Percentiles rank a stretch among this genome's conserved stretches.
These are phyloP conservation scores for Lasiosphaeris hirsuta DNA, from an alignment of 495 filamentous ascomycete genomes.

Conservation along the genomic window DNA sequence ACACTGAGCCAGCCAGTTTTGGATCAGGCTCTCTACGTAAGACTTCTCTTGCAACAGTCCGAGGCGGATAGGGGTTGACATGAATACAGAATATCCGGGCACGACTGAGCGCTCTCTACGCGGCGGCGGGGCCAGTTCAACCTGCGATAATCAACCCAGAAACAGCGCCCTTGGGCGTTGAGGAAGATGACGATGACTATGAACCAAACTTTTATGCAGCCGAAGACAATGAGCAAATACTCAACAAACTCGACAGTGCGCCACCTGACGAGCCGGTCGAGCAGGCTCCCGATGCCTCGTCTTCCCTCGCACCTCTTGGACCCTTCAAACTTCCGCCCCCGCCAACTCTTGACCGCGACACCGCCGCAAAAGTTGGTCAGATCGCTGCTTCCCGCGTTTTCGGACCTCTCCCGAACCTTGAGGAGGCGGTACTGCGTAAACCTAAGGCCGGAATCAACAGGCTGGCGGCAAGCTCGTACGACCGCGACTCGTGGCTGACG, in stretches of 20 bases:
- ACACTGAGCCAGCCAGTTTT: slow-evolving; percentile 61
- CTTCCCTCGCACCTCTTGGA: slow-evolving; percentile 50
- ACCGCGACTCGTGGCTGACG: slow-evolving; percentile 88
- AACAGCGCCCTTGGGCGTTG: slow-evolving; percentile 49
- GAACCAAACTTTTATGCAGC: slow-evolving; percentile 75
- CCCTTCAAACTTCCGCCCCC: slow-evolving; percentile 79
- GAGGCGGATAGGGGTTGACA: slow-evolving; percentile 27
- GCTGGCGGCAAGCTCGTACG: slow-evolving; percentile 78
- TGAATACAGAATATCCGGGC: slow-evolving; percentile 34
- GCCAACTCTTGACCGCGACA: slow-evolving; percentile 62
- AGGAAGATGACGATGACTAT: slow-evolving; percentile 82
- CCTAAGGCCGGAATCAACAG: slow-evolving; percentile 70
- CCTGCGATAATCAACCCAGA: slow-evolving; percentile 46
- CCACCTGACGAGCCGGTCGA: slow-evolving; percentile 47
- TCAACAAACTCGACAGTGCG: slow-evolving; percentile 65
- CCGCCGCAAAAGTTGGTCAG: slow-evolving; percentile 64
- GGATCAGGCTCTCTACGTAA: slow-evolving; percentile 63
- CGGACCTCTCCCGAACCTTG: slow-evolving; percentile 64
- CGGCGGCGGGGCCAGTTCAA: slow-evolving; percentile 20
- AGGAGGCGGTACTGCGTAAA: slow-evolving; percentile 51
- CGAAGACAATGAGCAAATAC: slow-evolving; percentile 68
- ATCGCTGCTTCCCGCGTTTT: slow-evolving; percentile 73
- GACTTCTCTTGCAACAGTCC: slow-evolving; percentile 43
- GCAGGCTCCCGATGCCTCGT: slow-evolving; percentile 32
- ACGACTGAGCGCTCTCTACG: slow-evolving; percentile 35